Evolutionary conservation across 2,329 filamentous ascomycete species (phyloP).

Genomic region (Ceratocystis harringtonii): DNA sequence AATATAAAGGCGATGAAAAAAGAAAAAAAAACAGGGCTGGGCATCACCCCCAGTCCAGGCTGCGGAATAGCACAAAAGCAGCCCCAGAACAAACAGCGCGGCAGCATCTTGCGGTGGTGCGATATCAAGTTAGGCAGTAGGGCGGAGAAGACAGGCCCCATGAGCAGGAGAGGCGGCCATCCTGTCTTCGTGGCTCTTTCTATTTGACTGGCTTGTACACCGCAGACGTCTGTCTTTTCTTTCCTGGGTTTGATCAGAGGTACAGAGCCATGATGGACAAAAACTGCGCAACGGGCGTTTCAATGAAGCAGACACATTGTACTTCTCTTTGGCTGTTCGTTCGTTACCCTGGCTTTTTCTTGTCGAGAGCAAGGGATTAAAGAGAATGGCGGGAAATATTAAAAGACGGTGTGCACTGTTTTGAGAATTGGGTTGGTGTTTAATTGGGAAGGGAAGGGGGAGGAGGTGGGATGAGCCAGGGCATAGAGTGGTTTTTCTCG

Average conservation of each 20-base stretch:
- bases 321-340: background rate
- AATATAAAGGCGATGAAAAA: background rate
- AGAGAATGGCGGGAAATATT: slow-evolving; percentile 17
- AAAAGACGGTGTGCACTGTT: slow-evolving; percentile 14
- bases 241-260: too few species aligned
- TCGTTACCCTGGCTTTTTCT: background rate
- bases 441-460: slow-evolving; percentile 9
- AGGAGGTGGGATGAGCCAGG: slow-evolving; percentile 6
- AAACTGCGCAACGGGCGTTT: background rate
- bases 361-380: slow-evolving; percentile 14
- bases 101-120: background rate
- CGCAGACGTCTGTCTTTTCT: too few species aligned
- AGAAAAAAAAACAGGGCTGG: background rate
- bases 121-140: background rate
- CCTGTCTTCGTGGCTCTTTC: too few species aligned
- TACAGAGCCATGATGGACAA: background rate
- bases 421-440: slow-evolving; percentile 5
- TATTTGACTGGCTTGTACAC: too few species aligned
- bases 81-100: background rate
- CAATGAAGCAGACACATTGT: background rate
- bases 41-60: background rate
- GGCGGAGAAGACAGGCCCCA: background rate
- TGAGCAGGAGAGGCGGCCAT: too few species aligned
- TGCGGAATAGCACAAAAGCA: too few species aligned
- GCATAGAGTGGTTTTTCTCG: slow-evolving; percentile 15